Conservation (phyloP, 1,284 basidiomycete genomes). For the Hemileccinum hortonii region DNA sequence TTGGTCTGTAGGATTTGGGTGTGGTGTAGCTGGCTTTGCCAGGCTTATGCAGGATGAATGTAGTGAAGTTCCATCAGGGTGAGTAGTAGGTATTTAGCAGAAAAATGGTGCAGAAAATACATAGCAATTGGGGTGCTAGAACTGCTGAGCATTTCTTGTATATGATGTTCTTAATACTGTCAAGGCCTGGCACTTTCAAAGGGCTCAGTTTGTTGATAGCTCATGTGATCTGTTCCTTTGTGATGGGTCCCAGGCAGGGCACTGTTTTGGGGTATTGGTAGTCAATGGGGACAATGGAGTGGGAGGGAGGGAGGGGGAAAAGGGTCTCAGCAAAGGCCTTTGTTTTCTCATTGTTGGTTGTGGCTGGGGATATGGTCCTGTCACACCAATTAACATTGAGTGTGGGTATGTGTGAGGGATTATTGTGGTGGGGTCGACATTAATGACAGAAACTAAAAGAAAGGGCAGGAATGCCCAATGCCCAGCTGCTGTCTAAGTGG, state of each 20-base stretch:
- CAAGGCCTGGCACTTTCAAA: background rate
- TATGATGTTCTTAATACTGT: background rate
- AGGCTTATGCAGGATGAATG: background rate
- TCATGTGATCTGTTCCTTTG: background rate
- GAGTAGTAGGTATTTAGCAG: background rate
- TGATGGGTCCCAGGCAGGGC: background rate
- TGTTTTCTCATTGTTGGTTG: background rate
- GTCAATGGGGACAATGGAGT: background rate
- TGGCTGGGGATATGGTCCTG: too few species aligned
- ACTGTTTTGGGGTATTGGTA: background rate
- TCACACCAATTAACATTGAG: too few species aligned
- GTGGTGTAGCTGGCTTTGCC: background rate
- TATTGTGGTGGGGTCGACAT: too few species aligned
- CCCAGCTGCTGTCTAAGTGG: too few species aligned
- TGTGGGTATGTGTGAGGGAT: too few species aligned
- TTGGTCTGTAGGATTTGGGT: background rate
- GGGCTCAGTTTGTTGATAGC: background rate
- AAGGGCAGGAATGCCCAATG: too few species aligned
- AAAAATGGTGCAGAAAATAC: background rate
- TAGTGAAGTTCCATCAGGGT: background rate
- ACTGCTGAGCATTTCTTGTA: background rate
- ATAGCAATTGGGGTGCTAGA: background rate
- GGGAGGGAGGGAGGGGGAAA: background rate
- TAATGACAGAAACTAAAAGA: too few species aligned
- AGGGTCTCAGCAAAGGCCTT: background rate